Base-by-base conservation (phyloP, 2,329 filamentous ascomycete genomes). In the Fusarium sarcochroum region DNA sequence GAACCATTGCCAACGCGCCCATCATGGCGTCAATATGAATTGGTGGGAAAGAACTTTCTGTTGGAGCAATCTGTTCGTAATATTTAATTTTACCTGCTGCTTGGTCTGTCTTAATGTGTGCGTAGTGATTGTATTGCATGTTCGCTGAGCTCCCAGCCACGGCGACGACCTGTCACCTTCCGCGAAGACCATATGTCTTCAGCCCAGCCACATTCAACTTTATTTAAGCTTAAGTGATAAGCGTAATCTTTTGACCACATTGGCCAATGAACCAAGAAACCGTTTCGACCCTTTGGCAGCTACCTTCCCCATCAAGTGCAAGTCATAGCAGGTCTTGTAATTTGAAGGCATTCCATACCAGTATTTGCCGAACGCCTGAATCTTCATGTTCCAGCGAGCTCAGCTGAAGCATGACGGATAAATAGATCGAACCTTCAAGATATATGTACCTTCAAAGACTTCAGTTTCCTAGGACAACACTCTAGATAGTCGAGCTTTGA, bases 161-260 rank as follows among this genome's bases (percentile, higher is more conserved):
- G 7, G 34, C 8, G 34, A 35, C 14, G 14, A 35, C 7, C 34
- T 35, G 34, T 15, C 17, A 35, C 34, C 34, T 35, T 35, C 34
- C 34, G 34, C 7, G 27, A 30, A 15, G 15, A 35, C 23, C 14
- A 25, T 8, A 9, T 44, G 11, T 5, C 21, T 27, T 7, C 11
- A 11, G 5, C 41, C 8, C 23, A 44, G 9, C 10, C 21, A 35
- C 17, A 35, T 17, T 27, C 3, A 9, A 25, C 15, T 34, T n/a
- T n/a, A 11, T 25, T 27, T 30, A 35, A 53, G 37, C 54, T 53
- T 53, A 37, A 53, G 1, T 5, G 7, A 21, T 30, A 57, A 57
- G 37, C 21, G 30, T 35, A 13, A 21, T 1, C 4, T 1, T 8
- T 15, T 8, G 23, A 25, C 8, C 10, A 17, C 1, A n/a, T 17